Evolutionary conservation across 2,329 filamentous ascomycete species (phyloP), one percentile per base, ranked within the genome.

Genomic region (Colletotrichum tanaceti): DNA sequence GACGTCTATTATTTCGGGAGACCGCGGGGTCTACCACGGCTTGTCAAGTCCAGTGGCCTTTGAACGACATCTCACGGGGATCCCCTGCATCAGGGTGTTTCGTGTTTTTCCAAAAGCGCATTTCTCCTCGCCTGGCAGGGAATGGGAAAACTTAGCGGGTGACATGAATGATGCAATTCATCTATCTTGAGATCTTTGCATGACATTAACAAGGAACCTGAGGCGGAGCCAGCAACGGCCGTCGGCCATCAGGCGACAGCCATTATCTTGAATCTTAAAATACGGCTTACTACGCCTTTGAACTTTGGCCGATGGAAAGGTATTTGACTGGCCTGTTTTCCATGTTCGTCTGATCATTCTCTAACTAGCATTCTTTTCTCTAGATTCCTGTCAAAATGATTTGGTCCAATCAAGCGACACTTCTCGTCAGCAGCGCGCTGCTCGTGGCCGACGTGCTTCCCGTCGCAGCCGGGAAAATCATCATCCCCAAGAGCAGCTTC

Each of bases 401-500:
- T 13, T 57, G 66, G 62, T 43, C 57, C 32, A 66, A 46, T 18
- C 66, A 61, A 32, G 55, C 38, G n/a, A n/a, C 62, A 6, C 62
- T 69, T 14, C 7, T 69, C 35, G 39, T 69, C 28, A 32, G 62
- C 62, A 35, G 66, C 35, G 50, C 50, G 38, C 20, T 69, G 62
- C 66, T 69, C 24, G 62, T 69, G 50, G 66, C 55, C 20, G 62
- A 66, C 22, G 50, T 69, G 49, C 55, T 61, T 24, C 28, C 66
- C 5, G 62, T 52, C 38, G 50, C 20, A 18, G 50, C 55, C 50
- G n/a, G 39, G 9, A 20, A 18, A 20, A 71, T 65, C 38, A 63
- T 72, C 16, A 72, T 73, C 11, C 71, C 72, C 3, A 52, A 32
- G 28, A 59, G 44, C 38, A 66, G 49, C 49, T 63, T 71, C 35